Conservation (phyloP, 371 early-diverging fungal genomes). For the Mucor ambiguus region DNA sequence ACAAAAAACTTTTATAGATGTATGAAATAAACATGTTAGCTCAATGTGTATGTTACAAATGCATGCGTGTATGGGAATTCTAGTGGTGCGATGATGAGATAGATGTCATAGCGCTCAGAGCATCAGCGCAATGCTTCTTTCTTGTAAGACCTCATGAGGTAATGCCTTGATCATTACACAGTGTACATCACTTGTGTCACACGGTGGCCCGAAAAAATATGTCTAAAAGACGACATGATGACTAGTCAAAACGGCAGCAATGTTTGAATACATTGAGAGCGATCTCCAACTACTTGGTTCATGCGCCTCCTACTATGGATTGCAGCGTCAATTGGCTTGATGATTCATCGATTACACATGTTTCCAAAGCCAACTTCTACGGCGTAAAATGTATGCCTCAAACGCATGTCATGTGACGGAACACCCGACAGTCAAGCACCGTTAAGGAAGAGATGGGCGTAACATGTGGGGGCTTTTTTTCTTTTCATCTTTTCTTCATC, state of each 20-base stretch:
- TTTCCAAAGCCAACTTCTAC: neutral
- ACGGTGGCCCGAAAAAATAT: neutral
- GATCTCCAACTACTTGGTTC: neutral
- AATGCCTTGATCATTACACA: constrained; percentile 5
- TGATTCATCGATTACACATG: neutral
- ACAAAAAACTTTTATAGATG: neutral
- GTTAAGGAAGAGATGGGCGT: neutral
- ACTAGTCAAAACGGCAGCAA: neutral
- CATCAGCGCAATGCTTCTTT: neutral
- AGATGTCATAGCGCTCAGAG: neutral
- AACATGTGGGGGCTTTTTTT: neutral
- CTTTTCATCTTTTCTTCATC: neutral
- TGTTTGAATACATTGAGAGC: neutral
- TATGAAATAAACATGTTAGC: neutral
- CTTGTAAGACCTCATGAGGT: constrained; percentile 1
- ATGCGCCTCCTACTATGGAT: neutral
- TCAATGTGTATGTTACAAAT: neutral
- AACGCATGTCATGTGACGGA: constrained; percentile 17
- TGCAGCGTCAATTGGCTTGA: neutral
- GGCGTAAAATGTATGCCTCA: neutral
- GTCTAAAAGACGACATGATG: neutral
- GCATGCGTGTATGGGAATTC: neutral
- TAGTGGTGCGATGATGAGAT: neutral
- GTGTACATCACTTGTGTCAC: neutral
- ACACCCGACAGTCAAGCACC: neutral